Percentiles rank a stretch among this genome's conserved stretches.
phyloP scores from a whole-genome alignment of 331 rosid species.

The Telfairia occidentalis region DNA sequence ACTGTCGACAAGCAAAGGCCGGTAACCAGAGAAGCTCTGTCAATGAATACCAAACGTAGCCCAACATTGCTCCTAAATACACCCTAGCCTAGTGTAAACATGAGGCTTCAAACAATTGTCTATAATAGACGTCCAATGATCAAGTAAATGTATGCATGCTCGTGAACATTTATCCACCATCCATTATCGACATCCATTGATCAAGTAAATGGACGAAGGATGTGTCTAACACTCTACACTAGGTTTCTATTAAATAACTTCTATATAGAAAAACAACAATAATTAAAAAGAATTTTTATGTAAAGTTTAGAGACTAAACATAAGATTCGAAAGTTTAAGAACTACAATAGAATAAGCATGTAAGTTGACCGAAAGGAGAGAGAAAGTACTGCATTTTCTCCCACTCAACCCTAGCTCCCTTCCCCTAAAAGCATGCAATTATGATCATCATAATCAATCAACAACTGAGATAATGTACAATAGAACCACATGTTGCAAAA shows the following conservation, averaged over 20 bases:
- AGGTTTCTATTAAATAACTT: not conserved
- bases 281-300: too few relatives aligned
- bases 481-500: not conserved
- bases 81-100: too few relatives aligned
- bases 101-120: too few relatives aligned
- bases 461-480: not conserved
- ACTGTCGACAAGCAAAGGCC: too few relatives aligned
- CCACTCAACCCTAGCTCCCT: constrained; percentile 1
- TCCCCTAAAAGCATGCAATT: not conserved
- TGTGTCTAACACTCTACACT: not conserved
- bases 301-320: too few relatives aligned
- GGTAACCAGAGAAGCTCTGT: too few relatives aligned
- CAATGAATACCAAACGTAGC: too few relatives aligned
- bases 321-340: not conserved
- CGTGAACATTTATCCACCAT: not conserved
- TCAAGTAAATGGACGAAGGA: not conserved
- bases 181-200: not conserved
- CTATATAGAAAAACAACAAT: not conserved
- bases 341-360: not conserved
- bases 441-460: not conserved
- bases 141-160: not conserved
- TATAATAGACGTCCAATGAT: not conserved
- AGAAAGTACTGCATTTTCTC: not conserved
- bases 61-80: too few relatives aligned
- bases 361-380: not conserved